phyloP scores from a whole-genome alignment of 805 yeast genomes.

The Zygosaccharomyces bisporus region DNA sequence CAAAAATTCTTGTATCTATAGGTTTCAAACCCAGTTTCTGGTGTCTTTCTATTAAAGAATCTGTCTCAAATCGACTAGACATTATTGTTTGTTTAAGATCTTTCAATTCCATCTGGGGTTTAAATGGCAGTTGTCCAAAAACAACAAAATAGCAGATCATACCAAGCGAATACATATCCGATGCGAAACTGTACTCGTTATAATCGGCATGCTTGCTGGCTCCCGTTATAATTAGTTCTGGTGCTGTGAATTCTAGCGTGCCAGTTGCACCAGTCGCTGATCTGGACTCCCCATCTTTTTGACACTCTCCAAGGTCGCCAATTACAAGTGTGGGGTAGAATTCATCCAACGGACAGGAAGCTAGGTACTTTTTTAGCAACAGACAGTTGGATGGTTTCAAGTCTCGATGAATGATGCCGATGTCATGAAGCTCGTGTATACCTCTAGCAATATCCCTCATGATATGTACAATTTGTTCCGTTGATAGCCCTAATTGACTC shows the following conservation, averaged over 20 bases:
- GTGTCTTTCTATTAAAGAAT: conserved; percentile 19
- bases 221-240: conserved; percentile 55
- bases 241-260: conserved; percentile 83
- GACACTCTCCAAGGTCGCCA: conserved; percentile 89
- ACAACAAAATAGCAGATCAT: conserved; percentile 75
- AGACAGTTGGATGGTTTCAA: conserved; percentile 86
- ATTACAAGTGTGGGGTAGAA: conserved; percentile 67
- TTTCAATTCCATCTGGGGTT: conserved; percentile 22
- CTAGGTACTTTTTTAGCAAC: conserved; percentile 34
- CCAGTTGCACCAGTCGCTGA: conserved; percentile 82
- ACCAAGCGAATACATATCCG: conserved; percentile 82
- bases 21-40: conserved; percentile 17
- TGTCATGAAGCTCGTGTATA: conserved; percentile 63
- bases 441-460: conserved; percentile 68
- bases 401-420: conserved; percentile 82
- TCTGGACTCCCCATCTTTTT: conserved; percentile 60
- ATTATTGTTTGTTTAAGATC: conserved; percentile 38
- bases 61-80: conserved; percentile 28
- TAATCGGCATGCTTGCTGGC: conserved; percentile 33
- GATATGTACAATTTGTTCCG: conserved; percentile 62
- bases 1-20: conserved; percentile 33
- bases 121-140: conserved; percentile 66
- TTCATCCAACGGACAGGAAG: conserved; percentile 11
- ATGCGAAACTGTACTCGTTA: conserved; percentile 60
- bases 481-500: conserved; percentile 39